These are phyloP conservation scores for Endotrypanum monterogeii DNA, from an alignment of 208 protist species.

Conservation along the genomic window DNA sequence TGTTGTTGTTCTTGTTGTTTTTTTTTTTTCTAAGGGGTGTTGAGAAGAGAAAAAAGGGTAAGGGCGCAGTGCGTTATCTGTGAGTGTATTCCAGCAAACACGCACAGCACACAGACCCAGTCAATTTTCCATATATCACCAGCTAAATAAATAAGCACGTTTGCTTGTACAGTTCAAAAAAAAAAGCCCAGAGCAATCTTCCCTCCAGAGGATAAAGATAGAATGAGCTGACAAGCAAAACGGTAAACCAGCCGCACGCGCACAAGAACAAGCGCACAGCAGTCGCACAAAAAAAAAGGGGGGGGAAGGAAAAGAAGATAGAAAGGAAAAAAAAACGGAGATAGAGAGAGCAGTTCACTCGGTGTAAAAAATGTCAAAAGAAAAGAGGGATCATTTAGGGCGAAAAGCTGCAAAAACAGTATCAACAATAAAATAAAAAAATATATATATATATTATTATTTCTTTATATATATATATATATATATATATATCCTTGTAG, in stretches of 20 bases:
- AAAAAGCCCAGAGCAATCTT: neutral
- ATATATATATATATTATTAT: too few relatives aligned
- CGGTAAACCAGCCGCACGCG: too few relatives aligned
- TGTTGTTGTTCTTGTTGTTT: neutral
- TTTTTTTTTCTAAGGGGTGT: neutral
- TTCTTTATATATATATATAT: too few relatives aligned
- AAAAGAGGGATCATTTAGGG: too few relatives aligned
- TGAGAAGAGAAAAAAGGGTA: neutral
- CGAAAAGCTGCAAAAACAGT: too few relatives aligned
- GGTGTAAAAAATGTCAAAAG: too few relatives aligned
- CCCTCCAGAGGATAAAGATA: neutral
- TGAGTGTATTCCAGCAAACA: neutral
- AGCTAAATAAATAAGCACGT: too few relatives aligned
- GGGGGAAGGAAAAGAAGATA: neutral
- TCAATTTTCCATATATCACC: too few relatives aligned
- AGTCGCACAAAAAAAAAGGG: neutral
- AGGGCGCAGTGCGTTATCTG: neutral
- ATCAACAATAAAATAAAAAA: too few relatives aligned
- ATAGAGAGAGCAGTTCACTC: too few relatives aligned
- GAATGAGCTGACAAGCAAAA: neutral
- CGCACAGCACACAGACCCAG: neutral
- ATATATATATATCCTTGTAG: too few relatives aligned
- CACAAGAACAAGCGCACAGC: neutral
- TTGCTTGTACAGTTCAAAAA: too few relatives aligned
- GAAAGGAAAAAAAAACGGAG: slow-evolving; percentile 2